Conservation (phyloP, 805 yeast species). For the Zygosaccharomyces siamensis region DNA sequence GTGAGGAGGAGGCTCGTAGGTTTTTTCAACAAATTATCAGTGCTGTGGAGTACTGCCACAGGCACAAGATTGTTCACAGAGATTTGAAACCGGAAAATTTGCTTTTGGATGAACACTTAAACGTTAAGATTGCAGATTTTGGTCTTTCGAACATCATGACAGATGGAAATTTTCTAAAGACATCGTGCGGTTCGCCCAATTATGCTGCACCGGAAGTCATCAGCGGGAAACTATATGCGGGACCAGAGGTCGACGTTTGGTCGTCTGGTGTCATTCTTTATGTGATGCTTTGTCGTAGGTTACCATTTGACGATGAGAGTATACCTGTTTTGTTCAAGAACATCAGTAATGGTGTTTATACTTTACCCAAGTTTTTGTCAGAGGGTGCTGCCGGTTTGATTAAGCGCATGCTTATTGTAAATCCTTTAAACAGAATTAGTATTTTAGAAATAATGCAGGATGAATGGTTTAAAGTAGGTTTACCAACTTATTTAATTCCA, state of each 20-base stretch:
- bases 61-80: constrained; percentile 93
- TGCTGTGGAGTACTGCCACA: constrained; percentile 94
- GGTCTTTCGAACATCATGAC: constrained; percentile 95
- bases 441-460: constrained; percentile 90
- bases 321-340: constrained; percentile 92
- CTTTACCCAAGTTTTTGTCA: constrained; percentile 81
- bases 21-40: constrained; percentile 95
- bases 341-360: constrained; percentile 87
- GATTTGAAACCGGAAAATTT: constrained; percentile 95
- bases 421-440: constrained; percentile 89
- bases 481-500: constrained; percentile 75
- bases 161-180: constrained; percentile 91
- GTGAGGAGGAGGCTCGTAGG: constrained; percentile 84
- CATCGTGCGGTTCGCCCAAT: constrained; percentile 94
- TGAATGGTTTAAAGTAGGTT: constrained; percentile 82
- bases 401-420: constrained; percentile 88
- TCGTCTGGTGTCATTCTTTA: constrained; percentile 92
- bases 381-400: constrained; percentile 79
- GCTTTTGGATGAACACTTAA: constrained; percentile 79
- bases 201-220: constrained; percentile 98
- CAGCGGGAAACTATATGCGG: constrained; percentile 90
- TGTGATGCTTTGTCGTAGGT: constrained; percentile 92
- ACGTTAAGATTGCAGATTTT: constrained; percentile 94
- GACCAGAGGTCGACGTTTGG: constrained; percentile 98
- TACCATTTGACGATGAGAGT: constrained; percentile 94